Conservation (phyloP, 2,329 filamentous ascomycete species). For the Aspergillus transmontanensis region DNA sequence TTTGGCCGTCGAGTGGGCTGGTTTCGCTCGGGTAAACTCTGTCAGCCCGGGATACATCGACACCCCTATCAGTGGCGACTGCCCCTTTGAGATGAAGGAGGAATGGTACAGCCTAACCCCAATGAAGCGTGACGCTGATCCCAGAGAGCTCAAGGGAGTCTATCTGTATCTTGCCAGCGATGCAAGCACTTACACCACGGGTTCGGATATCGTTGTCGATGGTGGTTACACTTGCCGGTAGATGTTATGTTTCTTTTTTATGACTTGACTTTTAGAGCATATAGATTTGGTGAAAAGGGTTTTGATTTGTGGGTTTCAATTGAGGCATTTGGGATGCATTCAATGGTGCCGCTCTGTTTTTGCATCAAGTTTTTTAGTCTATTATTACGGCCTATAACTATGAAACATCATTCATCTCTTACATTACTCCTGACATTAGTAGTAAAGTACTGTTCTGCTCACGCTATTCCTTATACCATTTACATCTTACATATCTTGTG, state of each 20-base stretch:
- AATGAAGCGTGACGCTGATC: background rate
- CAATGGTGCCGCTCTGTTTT: background rate
- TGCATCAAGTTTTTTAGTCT: background rate
- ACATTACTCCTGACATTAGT: background rate
- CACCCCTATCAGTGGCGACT: background rate
- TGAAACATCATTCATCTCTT: background rate
- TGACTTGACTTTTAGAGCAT: background rate
- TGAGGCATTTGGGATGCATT: background rate
- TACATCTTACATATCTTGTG: too few relatives aligned
- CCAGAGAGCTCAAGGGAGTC: background rate
- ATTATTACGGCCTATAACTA: background rate
- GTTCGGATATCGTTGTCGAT: background rate
- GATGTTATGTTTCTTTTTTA: background rate
- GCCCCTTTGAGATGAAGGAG: background rate
- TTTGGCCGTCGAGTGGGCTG: conserved; percentile 40
- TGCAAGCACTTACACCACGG: background rate
- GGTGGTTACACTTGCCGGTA: background rate
- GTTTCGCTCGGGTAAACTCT: conserved; percentile 42
- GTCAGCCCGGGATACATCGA: conserved; percentile 21
- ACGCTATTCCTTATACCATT: background rate
- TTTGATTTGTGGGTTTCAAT: background rate
- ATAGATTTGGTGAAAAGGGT: background rate
- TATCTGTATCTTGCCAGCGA: background rate
- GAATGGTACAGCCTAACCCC: background rate
- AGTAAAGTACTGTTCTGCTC: background rate